Evolutionary conservation across 495 filamentous ascomycete species (phyloP).

Genomic region (Oidiodendron maius): DNA sequence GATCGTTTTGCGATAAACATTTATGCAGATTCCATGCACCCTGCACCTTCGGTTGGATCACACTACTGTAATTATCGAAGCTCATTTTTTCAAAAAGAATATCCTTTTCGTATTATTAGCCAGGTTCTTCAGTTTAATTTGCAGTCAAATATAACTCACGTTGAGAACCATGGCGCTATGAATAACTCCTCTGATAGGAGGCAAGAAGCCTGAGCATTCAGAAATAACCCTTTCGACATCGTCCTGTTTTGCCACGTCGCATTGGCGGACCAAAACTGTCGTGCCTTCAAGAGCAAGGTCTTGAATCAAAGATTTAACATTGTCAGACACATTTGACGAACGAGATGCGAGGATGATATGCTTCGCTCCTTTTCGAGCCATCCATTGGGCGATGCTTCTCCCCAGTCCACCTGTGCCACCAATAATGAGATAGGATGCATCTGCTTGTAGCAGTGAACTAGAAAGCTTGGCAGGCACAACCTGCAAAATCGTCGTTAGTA

Average conservation of each 20-base stretch:
- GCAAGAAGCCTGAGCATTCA: slow-evolving; percentile 23
- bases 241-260: slow-evolving; percentile 31
- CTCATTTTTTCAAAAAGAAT: background rate
- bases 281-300: slow-evolving; percentile 16
- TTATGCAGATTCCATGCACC: slow-evolving; percentile 52
- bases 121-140: background rate
- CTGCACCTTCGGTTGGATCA: slow-evolving; percentile 47
- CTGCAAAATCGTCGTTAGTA: background rate
- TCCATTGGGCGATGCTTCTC: slow-evolving; percentile 53
- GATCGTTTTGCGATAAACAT: slow-evolving; percentile 31
- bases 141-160: slow-evolving; percentile 9
- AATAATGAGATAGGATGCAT: slow-evolving; percentile 53
- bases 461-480: background rate
- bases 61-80: background rate
- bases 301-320: slow-evolving; percentile 14
- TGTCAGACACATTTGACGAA: slow-evolving; percentile 29
- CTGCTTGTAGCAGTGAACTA: slow-evolving; percentile 10
- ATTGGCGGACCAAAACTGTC: slow-evolving; percentile 21
- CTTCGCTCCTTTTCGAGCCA: slow-evolving; percentile 51
- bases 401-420: slow-evolving; percentile 62
- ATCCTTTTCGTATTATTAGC: no score
- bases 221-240: slow-evolving; percentile 11
- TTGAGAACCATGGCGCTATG: slow-evolving; percentile 45
- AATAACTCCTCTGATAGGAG: slow-evolving; percentile 46
- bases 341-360: slow-evolving; percentile 55